A percentile compares a stretch with the other conserved stretches of the same genome.
These are phyloP conservation scores for Crassisporium funariophilum DNA, from an alignment of 768 basidiomycete species.

Conservation along the genomic window DNA sequence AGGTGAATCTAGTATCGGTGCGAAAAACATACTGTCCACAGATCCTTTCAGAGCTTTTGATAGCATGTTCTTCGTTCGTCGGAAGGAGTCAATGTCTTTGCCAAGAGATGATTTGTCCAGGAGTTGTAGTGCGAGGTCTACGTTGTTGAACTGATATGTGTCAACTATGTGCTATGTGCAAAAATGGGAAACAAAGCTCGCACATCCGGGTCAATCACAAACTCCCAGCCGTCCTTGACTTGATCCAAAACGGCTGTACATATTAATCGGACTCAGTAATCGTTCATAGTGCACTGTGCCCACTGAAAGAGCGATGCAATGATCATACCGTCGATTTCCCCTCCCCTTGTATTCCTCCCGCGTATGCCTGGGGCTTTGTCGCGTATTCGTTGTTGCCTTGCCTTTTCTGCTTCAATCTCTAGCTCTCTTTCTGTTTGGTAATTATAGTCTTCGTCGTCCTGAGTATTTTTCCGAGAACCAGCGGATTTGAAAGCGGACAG, in stretches of 20 bases:
- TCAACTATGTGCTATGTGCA: conserved; percentile 3
- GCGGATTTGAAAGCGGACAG: conserved; percentile 74
- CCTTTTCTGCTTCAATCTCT: conserved; percentile 65
- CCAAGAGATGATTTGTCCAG: conserved; percentile 75
- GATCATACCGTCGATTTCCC: conserved; percentile 82
- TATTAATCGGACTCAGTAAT: too few species aligned
- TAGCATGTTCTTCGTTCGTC: conserved; percentile 72
- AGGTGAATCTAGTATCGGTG: conserved; percentile 10
- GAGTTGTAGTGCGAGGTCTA: conserved; percentile 88
- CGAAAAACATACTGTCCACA: conserved; percentile 70
- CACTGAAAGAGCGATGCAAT: neutral
- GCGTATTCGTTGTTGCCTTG: conserved; percentile 68
- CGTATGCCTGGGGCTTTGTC: conserved; percentile 66
- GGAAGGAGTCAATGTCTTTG: conserved; percentile 78
- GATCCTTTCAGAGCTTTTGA: conserved; percentile 84
- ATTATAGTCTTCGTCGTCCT: conserved; percentile 54
- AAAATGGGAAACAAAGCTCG: conserved; percentile 26
- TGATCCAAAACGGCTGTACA: conserved; percentile 85
- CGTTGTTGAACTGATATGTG: conserved; percentile 79
- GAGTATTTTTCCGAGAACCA: conserved; percentile 54
- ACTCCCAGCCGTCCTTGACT: conserved; percentile 89
- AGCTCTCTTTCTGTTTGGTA: conserved; percentile 59
- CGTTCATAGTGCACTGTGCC: too few species aligned
- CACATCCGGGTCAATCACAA: conserved; percentile 81
- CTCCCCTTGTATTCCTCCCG: conserved; percentile 58